Conservation (phyloP, 108 stramenopile species). For the Hondaea fermentalgiana region DNA sequence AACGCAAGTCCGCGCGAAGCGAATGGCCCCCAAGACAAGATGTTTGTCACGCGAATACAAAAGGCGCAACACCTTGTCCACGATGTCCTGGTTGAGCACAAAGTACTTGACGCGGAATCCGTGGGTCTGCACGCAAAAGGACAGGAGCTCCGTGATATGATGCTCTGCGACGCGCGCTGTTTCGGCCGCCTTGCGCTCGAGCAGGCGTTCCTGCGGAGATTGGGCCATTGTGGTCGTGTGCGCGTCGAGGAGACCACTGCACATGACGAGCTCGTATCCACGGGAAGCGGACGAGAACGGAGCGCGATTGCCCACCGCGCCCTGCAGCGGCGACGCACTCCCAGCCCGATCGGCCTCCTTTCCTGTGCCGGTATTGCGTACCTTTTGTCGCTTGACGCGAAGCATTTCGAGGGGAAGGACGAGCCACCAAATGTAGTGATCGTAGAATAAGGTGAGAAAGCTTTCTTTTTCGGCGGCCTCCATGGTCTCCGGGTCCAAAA, state of each 20-base stretch:
- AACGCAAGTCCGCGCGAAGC: constrained; percentile 44
- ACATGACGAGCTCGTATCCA: not conserved
- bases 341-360: not conserved
- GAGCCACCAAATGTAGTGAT: constrained; percentile 42
- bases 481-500: constrained; percentile 41
- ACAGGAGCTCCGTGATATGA: constrained; percentile 33
- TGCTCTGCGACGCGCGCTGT: constrained; percentile 5
- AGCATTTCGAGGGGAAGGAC: constrained; percentile 30
- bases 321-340: not conserved
- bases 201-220: not conserved
- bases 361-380: not conserved
- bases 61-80: constrained; percentile 31
- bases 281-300: not conserved
- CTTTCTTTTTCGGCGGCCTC: constrained; percentile 36
- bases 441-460: constrained; percentile 40
- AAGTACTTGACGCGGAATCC: constrained; percentile 52
- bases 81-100: constrained; percentile 37
- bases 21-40: constrained; percentile 34
- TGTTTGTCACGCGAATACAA: constrained; percentile 30
- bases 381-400: not conserved
- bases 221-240: not conserved
- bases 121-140: constrained; percentile 42
- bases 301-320: not conserved
- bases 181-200: not conserved
- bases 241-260: not conserved